Evolutionary conservation across 257 asterid species (phyloP).

Genomic region (Leptodermis oblonga): DNA sequence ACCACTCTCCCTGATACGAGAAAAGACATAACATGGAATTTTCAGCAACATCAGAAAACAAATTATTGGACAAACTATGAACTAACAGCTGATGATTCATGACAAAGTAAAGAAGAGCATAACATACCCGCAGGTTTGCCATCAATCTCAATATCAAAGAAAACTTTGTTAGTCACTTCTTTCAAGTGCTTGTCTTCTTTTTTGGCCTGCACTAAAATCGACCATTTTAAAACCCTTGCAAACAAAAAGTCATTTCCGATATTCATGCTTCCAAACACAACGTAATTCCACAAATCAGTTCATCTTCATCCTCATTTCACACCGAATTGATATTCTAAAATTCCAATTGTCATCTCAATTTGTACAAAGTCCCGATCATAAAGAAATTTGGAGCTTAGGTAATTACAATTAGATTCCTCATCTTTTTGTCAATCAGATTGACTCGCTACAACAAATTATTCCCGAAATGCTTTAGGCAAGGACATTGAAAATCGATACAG

Average conservation of each 20-base stretch:
- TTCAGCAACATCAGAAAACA: background rate
- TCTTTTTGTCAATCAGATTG: background rate
- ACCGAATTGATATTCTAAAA: background rate
- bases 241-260: background rate
- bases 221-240: background rate
- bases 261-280: background rate
- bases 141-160: conserved; percentile 77
- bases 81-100: background rate
- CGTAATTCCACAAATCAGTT: background rate
- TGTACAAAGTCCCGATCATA: background rate
- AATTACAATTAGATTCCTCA: background rate
- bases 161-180: conserved; percentile 76
- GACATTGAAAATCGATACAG: background rate
- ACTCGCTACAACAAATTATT: background rate
- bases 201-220: conserved; percentile 57
- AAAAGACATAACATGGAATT: conserved; percentile 12
- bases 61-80: background rate
- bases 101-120: conserved; percentile 17
- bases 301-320: background rate
- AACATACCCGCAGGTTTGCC: conserved; percentile 88
- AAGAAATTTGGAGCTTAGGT: background rate
- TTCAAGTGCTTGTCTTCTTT: conserved; percentile 56
- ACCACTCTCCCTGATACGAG: conserved; percentile 63
- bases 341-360: background rate
- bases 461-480: background rate